Conservation (phyloP, 208 protist species). For the Paratrypanosoma confusum region DNA sequence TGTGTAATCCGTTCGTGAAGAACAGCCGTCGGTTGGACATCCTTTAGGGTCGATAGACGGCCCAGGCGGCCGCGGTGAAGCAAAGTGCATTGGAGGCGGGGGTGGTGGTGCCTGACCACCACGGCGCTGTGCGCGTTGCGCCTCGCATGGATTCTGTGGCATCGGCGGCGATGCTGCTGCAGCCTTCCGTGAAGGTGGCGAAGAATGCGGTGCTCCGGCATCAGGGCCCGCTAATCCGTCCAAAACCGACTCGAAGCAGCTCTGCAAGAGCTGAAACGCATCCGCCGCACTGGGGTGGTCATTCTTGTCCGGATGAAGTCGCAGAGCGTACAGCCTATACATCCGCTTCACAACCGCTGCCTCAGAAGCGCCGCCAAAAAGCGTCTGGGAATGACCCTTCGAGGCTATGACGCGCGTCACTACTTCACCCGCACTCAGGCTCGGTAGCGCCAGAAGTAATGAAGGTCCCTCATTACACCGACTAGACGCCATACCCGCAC, state of each 20-base stretch:
- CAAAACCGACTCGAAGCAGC: constrained; percentile 25
- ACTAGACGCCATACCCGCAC: too few relatives aligned
- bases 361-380: constrained; percentile 4
- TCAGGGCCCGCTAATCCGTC: not conserved
- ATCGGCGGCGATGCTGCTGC: not conserved
- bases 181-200: not conserved
- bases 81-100: not conserved
- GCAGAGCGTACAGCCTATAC: constrained; percentile 51
- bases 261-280: constrained; percentile 56
- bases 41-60: not conserved
- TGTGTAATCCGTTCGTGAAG: constrained; percentile 10
- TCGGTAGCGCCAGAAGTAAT: not conserved
- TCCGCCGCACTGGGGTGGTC: constrained; percentile 14
- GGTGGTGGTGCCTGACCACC: constrained; percentile 1
- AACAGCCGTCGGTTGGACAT: constrained; percentile 20
- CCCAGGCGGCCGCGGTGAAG: too few relatives aligned
- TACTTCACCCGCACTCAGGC: constrained; percentile 11
- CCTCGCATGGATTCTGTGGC: not conserved
- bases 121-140: not conserved
- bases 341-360: constrained; percentile 30
- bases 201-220: not conserved
- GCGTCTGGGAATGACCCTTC: constrained; percentile 3
- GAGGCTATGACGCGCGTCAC: constrained; percentile 10
- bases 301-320: constrained; percentile 82
- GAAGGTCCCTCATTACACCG: too few relatives aligned